Percentiles rank a stretch among this genome's conserved stretches.
Conservation (phyloP, 2,329 filamentous ascomycete genomes). For the Metarhizium sp. region DNA sequence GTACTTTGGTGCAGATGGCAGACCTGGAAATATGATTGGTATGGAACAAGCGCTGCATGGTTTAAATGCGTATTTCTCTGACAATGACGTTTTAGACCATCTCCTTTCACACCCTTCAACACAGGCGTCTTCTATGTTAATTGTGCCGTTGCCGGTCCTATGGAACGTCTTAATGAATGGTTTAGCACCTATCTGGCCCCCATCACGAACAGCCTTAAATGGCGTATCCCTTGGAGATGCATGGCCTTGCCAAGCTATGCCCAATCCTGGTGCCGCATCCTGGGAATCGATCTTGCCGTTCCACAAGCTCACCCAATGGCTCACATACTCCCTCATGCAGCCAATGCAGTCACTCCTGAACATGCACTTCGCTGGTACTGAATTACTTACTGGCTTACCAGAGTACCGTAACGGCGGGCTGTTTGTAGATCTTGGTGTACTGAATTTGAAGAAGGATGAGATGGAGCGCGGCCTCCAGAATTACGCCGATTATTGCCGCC, state of each 20-base stretch:
- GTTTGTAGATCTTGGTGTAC: slow-evolving; percentile 73
- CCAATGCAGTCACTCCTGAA: slow-evolving; percentile 76
- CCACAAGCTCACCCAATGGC: slow-evolving; percentile 92
- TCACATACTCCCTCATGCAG: slow-evolving; percentile 87
- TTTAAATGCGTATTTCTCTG: background rate
- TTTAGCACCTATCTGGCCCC: slow-evolving; percentile 79
- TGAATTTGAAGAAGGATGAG: slow-evolving; percentile 65
- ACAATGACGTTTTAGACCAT: slow-evolving; percentile 53
- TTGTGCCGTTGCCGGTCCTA: slow-evolving; percentile 76
- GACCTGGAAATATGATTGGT: slow-evolving; percentile 94
- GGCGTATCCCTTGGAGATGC: slow-evolving; percentile 84
- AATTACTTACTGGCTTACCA: slow-evolving; percentile 77
- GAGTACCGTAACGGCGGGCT: slow-evolving; percentile 91
- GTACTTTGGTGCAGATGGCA: slow-evolving; percentile 73
- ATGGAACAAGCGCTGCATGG: slow-evolving; percentile 20
- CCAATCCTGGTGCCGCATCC: slow-evolving; percentile 39
- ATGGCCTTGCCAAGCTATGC: slow-evolving; percentile 83
- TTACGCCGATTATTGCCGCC: slow-evolving; percentile 56
- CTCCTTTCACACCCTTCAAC: slow-evolving; percentile 88
- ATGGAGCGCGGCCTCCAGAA: slow-evolving; percentile 58
- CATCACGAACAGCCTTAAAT: slow-evolving; percentile 76
- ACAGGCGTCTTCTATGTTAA: slow-evolving; percentile 77
- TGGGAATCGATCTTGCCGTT: slow-evolving; percentile 83
- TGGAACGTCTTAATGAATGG: slow-evolving; percentile 90
- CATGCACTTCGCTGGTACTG: slow-evolving; percentile 70